Percentiles rank a stretch among this genome's conserved stretches.
phyloP scores from a whole-genome alignment of 2,329 filamentous ascomycete species.

The Sclerotinia trifoliorum region DNA sequence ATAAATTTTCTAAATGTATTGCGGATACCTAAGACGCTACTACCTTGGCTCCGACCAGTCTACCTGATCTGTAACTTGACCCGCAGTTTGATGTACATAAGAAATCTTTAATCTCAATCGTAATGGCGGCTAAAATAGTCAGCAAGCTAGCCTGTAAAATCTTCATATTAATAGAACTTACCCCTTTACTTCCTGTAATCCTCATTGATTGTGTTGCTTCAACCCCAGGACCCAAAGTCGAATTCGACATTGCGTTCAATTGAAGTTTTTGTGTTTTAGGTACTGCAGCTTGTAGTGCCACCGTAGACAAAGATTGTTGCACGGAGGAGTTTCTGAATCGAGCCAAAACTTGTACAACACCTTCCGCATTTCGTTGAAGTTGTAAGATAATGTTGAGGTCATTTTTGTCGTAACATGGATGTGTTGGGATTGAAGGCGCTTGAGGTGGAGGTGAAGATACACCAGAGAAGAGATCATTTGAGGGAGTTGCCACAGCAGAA shows the following conservation, averaged over 20 bases:
- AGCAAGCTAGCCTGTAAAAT: constrained; percentile 24
- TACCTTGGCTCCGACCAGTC: constrained; percentile 82
- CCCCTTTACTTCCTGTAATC: constrained; percentile 79
- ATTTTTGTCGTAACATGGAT: constrained; percentile 83
- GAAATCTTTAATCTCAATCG: constrained; percentile 82
- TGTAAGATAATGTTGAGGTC: constrained; percentile 78
- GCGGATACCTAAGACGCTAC: constrained; percentile 11
- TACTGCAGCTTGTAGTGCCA: constrained; percentile 90
- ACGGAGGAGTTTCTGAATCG: constrained; percentile 77
- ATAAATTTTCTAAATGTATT: constrained; percentile 16
- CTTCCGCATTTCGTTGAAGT: constrained; percentile 77
- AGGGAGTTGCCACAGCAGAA: constrained; percentile 45
- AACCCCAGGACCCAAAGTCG: constrained; percentile 71
- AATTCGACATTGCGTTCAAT: constrained; percentile 81
- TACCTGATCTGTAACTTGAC: constrained; percentile 82
- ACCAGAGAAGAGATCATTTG: constrained; percentile 50
- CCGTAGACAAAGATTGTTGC: constrained; percentile 64
- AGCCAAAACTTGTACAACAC: constrained; percentile 76
- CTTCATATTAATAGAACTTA: constrained; percentile 54
- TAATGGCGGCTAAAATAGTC: constrained; percentile 62
- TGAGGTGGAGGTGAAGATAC: constrained; percentile 51
- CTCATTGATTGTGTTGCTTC: constrained; percentile 92
- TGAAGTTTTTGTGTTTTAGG: constrained; percentile 96
- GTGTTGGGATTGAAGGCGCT: constrained; percentile 50
- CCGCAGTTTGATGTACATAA: constrained; percentile 68